phyloP scores from a whole-genome alignment of 257 asterid species.

The Cruciata laevipes region DNA sequence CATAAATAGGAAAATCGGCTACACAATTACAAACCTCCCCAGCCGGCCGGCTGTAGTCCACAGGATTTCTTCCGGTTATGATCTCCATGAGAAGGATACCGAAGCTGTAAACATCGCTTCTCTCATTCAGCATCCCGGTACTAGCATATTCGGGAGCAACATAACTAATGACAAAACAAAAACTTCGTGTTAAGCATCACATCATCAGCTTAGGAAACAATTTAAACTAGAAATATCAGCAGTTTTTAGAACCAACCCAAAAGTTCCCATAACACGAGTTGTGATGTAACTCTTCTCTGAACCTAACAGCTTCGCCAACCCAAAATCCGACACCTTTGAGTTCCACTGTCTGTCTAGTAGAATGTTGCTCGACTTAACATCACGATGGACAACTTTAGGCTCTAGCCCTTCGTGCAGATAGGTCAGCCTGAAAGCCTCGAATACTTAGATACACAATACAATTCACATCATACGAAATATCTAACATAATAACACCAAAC shows the following conservation, averaged over 20 bases:
- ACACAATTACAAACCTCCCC: slow-evolving; percentile 49
- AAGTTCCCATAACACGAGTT: slow-evolving; percentile 94
- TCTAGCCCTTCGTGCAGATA: slow-evolving; percentile 91
- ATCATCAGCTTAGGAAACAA: background rate
- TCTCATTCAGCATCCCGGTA: slow-evolving; percentile 87
- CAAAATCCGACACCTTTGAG: slow-evolving; percentile 81
- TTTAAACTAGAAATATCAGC: background rate
- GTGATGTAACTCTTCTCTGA: slow-evolving; percentile 76
- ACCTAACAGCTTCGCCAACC: slow-evolving; percentile 80
- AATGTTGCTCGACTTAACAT: slow-evolving; percentile 85
- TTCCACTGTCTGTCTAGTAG: slow-evolving; percentile 69
- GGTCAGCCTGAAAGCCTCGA: slow-evolving; percentile 45
- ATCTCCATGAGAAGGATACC: slow-evolving; percentile 90
- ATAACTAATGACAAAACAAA: slow-evolving; percentile 38
- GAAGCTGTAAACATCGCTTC: slow-evolving; percentile 83
- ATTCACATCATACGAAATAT: background rate
- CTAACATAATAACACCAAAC: background rate
- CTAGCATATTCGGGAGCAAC: slow-evolving; percentile 96
- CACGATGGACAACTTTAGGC: slow-evolving; percentile 93
- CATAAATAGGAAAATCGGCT: background rate
- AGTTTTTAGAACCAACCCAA: slow-evolving; percentile 51
- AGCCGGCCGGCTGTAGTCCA: slow-evolving; percentile 77
- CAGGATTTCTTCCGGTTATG: slow-evolving; percentile 74
- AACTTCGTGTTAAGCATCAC: background rate
- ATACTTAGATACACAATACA: background rate